Evolutionary conservation across 495 filamentous ascomycete genomes (phyloP).

Genomic region (Annulohypoxylon moriforme): DNA sequence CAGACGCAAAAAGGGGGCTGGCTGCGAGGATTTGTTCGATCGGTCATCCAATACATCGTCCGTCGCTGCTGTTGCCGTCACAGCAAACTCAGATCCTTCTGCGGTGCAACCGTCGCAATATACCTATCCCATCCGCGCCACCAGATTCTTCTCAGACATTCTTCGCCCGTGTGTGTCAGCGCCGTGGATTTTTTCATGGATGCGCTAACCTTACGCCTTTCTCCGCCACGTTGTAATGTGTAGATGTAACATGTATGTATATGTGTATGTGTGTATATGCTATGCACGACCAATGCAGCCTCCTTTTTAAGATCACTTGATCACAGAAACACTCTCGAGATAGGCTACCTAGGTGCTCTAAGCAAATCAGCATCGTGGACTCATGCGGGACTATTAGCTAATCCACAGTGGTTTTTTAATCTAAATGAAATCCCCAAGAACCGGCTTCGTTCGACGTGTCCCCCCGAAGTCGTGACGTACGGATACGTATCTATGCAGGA

Average conservation of each 20-base stretch:
- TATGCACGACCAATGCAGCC: slow-evolving; percentile 23
- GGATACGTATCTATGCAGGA: slow-evolving; percentile 12
- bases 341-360: slow-evolving; percentile 13
- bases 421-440: background rate
- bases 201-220: background rate
- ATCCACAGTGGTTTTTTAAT: background rate
- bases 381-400: slow-evolving; percentile 12
- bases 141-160: slow-evolving; percentile 10
- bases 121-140: slow-evolving; percentile 18
- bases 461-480: slow-evolving; percentile 20
- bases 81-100: slow-evolving; percentile 35
- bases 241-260: too few relatives aligned
- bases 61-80: slow-evolving; percentile 9
- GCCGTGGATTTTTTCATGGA: background rate
- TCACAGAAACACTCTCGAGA: background rate
- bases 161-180: background rate
- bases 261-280: slow-evolving; percentile 21
- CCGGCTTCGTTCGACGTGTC: slow-evolving; percentile 2
- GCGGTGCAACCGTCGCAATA: slow-evolving; percentile 28
- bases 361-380: slow-evolving; percentile 7
- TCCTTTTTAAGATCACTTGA: background rate
- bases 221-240: slow-evolving; percentile 31
- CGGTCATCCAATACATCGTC: background rate
- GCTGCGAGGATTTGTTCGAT: too few relatives aligned
- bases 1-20: background rate